A percentile compares a stretch with the other conserved stretches of the same genome.
These are phyloP conservation scores for Rhodotorula mucilaginosa DNA, from an alignment of 1,284 basidiomycete genomes.

Conservation along the genomic window DNA sequence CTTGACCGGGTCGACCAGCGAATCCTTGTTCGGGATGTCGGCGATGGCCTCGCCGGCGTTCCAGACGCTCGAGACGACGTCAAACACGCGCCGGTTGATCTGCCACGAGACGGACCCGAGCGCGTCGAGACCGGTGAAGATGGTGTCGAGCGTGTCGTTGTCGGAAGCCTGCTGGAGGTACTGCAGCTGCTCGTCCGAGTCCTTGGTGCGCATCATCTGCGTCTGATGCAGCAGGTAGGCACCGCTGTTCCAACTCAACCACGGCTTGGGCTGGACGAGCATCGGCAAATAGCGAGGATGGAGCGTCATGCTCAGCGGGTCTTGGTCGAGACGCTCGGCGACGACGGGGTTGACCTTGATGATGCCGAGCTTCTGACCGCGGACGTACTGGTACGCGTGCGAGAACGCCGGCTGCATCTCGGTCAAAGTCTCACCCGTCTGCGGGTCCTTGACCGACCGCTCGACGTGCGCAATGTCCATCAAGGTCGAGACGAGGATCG, in stretches of 20 bases:
- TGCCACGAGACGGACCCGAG: conserved; percentile 88
- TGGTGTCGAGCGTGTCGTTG: conserved; percentile 73
- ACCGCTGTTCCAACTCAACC: conserved; percentile 75
- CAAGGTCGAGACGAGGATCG: conserved; percentile 75
- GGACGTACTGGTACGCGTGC: conserved; percentile 88
- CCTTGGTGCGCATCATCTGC: conserved; percentile 86
- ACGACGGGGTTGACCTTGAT: conserved; percentile 83
- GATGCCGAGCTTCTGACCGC: conserved; percentile 86
- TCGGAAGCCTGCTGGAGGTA: conserved; percentile 77
- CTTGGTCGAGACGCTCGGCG: conserved; percentile 72
- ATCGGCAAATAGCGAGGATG: conserved; percentile 95
- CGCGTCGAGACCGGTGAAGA: conserved; percentile 86
- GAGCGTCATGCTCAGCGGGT: conserved; percentile 70
- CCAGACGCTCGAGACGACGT: conserved; percentile 74
- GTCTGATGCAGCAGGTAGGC: conserved; percentile 77
- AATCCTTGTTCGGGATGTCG: conserved; percentile 46
- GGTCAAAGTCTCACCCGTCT: conserved; percentile 56
- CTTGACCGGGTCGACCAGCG: conserved; percentile 53
- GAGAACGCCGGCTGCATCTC: conserved; percentile 90
- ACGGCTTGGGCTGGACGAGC: conserved; percentile 86
- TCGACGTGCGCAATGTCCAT: conserved; percentile 81
- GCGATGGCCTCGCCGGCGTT: conserved; percentile 58
- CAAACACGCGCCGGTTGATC: conserved; percentile 75
- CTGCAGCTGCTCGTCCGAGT: conserved; percentile 77
- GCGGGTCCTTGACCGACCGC: conserved; percentile 60